A percentile compares a stretch with the other conserved stretches of the same genome.
Conservation (phyloP, 2,329 filamentous ascomycete species). For the Helminthosporium solani region DNA sequence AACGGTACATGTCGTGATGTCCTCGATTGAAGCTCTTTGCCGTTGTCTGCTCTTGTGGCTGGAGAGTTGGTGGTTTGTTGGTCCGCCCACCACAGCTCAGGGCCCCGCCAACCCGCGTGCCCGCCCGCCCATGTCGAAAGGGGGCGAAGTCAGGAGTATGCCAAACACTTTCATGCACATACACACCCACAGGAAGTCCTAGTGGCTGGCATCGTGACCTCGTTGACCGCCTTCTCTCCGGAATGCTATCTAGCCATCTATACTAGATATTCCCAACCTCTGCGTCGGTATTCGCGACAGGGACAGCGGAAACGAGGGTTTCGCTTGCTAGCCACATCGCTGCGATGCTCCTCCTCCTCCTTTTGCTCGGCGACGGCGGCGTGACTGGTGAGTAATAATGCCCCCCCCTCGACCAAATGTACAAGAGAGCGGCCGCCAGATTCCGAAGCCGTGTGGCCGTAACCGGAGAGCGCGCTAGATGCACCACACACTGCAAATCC, state of each 20-base stretch:
- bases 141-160: conserved; percentile 15
- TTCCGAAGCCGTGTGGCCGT: not conserved
- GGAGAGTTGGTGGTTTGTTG: not conserved
- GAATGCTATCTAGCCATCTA: no score
- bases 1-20: no score
- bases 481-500: not conserved
- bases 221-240: conserved; percentile 14
- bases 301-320: no score
- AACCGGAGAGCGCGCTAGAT: not conserved
- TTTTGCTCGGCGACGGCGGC: no score
- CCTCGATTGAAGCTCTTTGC: not conserved
- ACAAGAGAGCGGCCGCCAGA: not conserved
- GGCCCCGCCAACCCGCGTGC: no score
- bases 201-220: conserved; percentile 12
- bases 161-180: conserved; percentile 7
- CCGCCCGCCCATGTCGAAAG: not conserved
- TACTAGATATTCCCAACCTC: not conserved
- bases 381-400: no score
- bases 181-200: not conserved
- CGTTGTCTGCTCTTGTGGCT: not conserved
- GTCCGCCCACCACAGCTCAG: not conserved
- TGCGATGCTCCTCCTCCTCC: no score
- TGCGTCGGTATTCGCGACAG: not conserved
- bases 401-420: no score
- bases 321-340: not conserved